Evolutionary conservation across 768 basidiomycete genomes (phyloP).

Genomic region (Suillus brevipes): DNA sequence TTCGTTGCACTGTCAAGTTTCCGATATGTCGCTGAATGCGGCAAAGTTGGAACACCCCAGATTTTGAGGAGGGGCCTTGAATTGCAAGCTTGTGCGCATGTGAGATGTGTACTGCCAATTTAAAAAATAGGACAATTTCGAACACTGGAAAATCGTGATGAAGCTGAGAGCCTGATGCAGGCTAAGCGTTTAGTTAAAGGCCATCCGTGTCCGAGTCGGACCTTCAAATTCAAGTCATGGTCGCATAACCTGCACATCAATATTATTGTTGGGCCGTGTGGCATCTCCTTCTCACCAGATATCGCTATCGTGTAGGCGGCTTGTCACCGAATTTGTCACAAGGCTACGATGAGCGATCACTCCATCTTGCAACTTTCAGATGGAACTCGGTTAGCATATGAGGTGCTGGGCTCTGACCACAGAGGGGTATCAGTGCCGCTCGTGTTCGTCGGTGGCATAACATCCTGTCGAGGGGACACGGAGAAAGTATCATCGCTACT

Average conservation of each 20-base stretch:
- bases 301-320: not conserved
- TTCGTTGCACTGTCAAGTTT: not conserved
- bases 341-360: constrained; percentile 5
- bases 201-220: no score
- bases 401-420: constrained; percentile 42
- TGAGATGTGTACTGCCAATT: not conserved
- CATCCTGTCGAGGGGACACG: constrained; percentile 40
- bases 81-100: not conserved
- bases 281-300: no score
- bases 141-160: no score
- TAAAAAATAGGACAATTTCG: no score
- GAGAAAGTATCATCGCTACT: constrained; percentile 23
- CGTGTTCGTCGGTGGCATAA: constrained; percentile 45
- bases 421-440: constrained; percentile 35
- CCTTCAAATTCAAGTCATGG: no score
- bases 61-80: not conserved
- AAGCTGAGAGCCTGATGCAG: no score
- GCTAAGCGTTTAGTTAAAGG: no score
- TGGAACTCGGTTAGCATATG: constrained; percentile 45
- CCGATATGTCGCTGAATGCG: no score
- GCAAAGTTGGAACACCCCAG: not conserved
- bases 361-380: constrained; percentile 36
- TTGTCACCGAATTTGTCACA: not conserved
- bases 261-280: no score
- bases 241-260: no score